These are phyloP conservation scores for Yamadazyma diospyri DNA, from an alignment of 1,139 yeast species.

Conservation along the genomic window DNA sequence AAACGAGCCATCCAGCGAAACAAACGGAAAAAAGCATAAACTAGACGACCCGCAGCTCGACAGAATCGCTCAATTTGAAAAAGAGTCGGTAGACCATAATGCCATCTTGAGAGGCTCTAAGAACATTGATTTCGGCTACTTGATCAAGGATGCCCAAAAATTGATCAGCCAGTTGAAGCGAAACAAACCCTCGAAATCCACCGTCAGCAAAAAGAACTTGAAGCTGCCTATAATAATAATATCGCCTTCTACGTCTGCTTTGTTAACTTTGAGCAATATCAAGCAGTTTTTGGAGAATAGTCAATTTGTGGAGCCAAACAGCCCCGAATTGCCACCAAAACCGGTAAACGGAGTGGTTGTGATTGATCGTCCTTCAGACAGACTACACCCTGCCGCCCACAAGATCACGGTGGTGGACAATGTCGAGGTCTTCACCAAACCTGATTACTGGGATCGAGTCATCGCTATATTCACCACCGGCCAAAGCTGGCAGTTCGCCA, in stretches of 20 bases:
- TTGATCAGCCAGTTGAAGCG: conserved; percentile 55
- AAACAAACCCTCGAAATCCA: conserved; percentile 23
- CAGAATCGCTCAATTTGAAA: conserved; percentile 56
- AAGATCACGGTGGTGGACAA: conserved; percentile 81
- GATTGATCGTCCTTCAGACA: conserved; percentile 54
- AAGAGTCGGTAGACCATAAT: conserved; percentile 73
- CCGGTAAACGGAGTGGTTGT: conserved; percentile 43
- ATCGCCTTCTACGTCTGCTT: conserved; percentile 92
- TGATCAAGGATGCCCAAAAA: conserved; percentile 67
- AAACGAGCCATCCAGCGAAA: not conserved
- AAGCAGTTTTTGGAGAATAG: conserved; percentile 82
- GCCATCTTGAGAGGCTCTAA: conserved; percentile 77
- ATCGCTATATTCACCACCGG: conserved; percentile 96
- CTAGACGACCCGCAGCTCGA: conserved; percentile 54
- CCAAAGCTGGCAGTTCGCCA: conserved; percentile 93
- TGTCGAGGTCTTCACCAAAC: conserved; percentile 84
- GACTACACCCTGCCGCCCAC: conserved; percentile 50
- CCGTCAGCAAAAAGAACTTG: conserved; percentile 16
- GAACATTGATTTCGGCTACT: conserved; percentile 66
- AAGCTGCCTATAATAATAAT: conserved; percentile 90
- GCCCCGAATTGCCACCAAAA: conserved; percentile 30
- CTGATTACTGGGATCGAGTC: conserved; percentile 96
- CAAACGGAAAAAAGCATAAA: conserved; percentile 21
- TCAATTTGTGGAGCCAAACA: conserved; percentile 57
- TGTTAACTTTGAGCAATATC: conserved; percentile 76